A percentile compares a stretch with the other conserved stretches of the same genome.
phyloP scores from a whole-genome alignment of 495 filamentous ascomycete species.

The Penicillium paxilli region DNA sequence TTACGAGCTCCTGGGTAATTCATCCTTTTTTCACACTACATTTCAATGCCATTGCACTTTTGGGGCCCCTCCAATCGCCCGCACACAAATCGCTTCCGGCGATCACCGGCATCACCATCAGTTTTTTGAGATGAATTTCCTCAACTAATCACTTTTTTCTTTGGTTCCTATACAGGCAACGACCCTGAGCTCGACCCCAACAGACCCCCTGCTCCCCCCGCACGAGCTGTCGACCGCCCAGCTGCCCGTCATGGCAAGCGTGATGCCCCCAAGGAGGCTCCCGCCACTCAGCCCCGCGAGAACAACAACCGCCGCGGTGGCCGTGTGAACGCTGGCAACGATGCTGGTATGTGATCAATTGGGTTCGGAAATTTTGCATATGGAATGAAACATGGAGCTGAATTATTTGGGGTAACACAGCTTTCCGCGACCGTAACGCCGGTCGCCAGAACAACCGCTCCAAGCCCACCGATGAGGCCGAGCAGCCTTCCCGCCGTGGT shows the following conservation, averaged over 20 bases:
- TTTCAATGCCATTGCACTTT: neutral
- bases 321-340: conserved; percentile 67
- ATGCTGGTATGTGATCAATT: conserved; percentile 67
- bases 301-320: conserved; percentile 56
- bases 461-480: conserved; percentile 74
- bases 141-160: conserved; percentile 15
- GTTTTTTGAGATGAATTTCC: conserved; percentile 11
- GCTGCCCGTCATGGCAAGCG: conserved; percentile 79
- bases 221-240: conserved; percentile 84
- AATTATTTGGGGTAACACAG: conserved; percentile 42
- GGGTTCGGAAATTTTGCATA: neutral
- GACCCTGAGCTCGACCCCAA: conserved; percentile 85
- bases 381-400: neutral
- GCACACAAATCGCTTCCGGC: conserved; percentile 9
- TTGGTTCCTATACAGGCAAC: conserved; percentile 62
- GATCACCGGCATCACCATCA: neutral
- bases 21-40: conserved; percentile 22
- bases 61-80: neutral
- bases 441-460: conserved; percentile 79
- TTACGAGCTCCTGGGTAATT: conserved; percentile 85
- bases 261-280: conserved; percentile 73
- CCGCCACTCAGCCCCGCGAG: conserved; percentile 40
- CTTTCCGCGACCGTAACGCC: conserved; percentile 88
- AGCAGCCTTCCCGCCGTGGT: conserved; percentile 49
- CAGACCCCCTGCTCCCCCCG: conserved; percentile 71